phyloP scores from a whole-genome alignment of 2,329 filamentous ascomycete species.

The Trichophaea hybrida region DNA sequence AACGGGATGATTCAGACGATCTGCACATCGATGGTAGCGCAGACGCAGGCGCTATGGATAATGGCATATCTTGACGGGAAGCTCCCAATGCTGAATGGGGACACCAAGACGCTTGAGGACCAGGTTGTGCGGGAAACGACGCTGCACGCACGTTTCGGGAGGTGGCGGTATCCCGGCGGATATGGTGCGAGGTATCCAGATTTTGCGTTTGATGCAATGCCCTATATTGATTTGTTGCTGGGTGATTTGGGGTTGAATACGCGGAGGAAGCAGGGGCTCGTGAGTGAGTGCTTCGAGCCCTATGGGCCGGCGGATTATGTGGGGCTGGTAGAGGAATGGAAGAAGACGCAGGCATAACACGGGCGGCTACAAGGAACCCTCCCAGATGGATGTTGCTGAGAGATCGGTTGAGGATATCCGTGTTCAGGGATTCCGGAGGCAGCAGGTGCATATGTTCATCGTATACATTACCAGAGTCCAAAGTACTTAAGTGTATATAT shows the following conservation, averaged over 20 bases:
- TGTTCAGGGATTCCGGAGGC: too few species aligned
- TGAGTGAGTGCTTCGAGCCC: constrained; percentile 41
- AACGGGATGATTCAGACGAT: constrained; percentile 36
- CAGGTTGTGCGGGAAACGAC: constrained; percentile 43
- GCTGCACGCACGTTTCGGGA: constrained; percentile 53
- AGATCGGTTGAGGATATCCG: too few species aligned
- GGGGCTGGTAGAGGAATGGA: constrained; percentile 42
- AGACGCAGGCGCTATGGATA: constrained; percentile 47
- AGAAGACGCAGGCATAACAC: constrained; percentile 1
- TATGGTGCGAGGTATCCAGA: constrained; percentile 50
- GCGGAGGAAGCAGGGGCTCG: constrained; percentile 40
- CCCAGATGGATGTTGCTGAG: too few species aligned
- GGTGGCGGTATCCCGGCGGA: constrained; percentile 53
- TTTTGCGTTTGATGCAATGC: constrained; percentile 61
- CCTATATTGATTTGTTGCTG: constrained; percentile 57
- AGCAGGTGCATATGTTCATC: too few species aligned
- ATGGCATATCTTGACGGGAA: constrained; percentile 47
- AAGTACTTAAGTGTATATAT: too few species aligned
- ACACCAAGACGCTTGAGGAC: constrained; percentile 24
- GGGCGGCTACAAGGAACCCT: too few species aligned
- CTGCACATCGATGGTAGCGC: constrained; percentile 33
- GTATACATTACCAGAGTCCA: too few species aligned
- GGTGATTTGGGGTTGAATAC: constrained; percentile 48
- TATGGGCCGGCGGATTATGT: constrained; percentile 48
- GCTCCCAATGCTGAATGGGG: constrained; percentile 31